Conservation (phyloP, 1,139 yeast genomes). For the Pneumocystis jirovecii region DNA sequence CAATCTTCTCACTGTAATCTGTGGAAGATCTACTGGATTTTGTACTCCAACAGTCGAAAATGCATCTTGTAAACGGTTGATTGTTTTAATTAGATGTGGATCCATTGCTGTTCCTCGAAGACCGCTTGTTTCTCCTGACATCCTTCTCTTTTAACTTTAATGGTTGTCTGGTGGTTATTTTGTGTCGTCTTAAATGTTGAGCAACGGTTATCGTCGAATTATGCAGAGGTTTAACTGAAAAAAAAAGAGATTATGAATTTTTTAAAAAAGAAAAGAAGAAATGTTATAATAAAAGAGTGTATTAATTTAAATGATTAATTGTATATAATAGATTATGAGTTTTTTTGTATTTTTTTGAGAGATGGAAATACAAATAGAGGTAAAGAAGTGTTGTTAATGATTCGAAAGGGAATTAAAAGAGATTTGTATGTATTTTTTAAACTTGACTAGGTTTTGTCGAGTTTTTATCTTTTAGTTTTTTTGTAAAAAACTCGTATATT, state of each 20-base stretch:
- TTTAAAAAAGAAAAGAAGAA: too few relatives aligned
- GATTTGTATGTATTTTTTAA: too few relatives aligned
- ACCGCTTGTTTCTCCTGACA: background rate
- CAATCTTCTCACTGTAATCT: conserved; percentile 53
- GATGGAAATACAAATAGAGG: too few relatives aligned
- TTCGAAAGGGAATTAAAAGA: too few relatives aligned
- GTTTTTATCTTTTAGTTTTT: too few relatives aligned
- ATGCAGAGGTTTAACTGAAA: background rate
- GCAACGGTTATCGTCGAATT: background rate
- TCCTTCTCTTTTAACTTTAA: background rate
- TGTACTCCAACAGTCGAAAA: conserved; percentile 68
- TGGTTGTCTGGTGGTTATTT: background rate
- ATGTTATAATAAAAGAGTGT: too few relatives aligned
- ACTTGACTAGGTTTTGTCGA: too few relatives aligned
- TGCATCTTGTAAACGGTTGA: conserved; percentile 85
- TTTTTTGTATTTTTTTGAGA: too few relatives aligned
- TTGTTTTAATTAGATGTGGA: conserved; percentile 74
- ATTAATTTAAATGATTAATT: too few relatives aligned
- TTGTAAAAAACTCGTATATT: too few relatives aligned
- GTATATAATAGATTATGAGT: too few relatives aligned
- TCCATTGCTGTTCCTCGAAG: conserved; percentile 41
- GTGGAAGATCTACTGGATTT: conserved; percentile 61
- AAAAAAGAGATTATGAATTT: background rate
- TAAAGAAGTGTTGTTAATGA: too few relatives aligned
- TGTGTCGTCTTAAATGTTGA: background rate